Evolutionary conservation across 768 basidiomycete species (phyloP).

Genomic region (Pleurotus eryngii): DNA sequence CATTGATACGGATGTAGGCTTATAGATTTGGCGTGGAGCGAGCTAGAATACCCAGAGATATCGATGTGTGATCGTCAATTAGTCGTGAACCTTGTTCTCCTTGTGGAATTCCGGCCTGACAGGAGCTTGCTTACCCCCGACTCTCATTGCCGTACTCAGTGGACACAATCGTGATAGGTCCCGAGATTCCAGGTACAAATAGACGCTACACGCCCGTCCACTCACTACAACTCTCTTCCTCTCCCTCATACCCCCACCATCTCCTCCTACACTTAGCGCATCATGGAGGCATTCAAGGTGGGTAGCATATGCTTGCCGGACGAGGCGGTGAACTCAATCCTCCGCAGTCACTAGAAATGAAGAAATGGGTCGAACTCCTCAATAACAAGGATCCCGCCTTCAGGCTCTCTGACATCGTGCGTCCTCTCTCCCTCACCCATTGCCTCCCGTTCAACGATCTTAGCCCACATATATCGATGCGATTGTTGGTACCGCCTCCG

Average conservation of each 20-base stretch:
- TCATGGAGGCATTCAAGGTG: background rate
- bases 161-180: background rate
- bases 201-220: background rate
- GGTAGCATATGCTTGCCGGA: background rate
- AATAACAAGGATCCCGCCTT: slow-evolving; percentile 18
- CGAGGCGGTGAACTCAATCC: background rate
- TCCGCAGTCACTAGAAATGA: background rate
- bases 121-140: background rate
- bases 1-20: too few species aligned
- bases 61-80: background rate
- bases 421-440: too few species aligned
- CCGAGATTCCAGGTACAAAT: background rate
- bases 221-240: slow-evolving; percentile 2
- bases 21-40: too few species aligned
- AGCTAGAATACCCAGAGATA: too few species aligned
- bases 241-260: slow-evolving; percentile 12
- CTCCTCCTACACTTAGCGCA: slow-evolving; percentile 17
- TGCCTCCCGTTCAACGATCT: too few species aligned
- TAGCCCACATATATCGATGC: slow-evolving; percentile 54
- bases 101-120: background rate
- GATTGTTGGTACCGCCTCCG: slow-evolving; percentile 32
- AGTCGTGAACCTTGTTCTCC: background rate
- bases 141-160: background rate
- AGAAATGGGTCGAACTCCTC: background rate
- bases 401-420: slow-evolving; percentile 26